phyloP scores from a whole-genome alignment of 2,329 filamentous ascomycete genomes.

The Aspergillus novoparasiticus region DNA sequence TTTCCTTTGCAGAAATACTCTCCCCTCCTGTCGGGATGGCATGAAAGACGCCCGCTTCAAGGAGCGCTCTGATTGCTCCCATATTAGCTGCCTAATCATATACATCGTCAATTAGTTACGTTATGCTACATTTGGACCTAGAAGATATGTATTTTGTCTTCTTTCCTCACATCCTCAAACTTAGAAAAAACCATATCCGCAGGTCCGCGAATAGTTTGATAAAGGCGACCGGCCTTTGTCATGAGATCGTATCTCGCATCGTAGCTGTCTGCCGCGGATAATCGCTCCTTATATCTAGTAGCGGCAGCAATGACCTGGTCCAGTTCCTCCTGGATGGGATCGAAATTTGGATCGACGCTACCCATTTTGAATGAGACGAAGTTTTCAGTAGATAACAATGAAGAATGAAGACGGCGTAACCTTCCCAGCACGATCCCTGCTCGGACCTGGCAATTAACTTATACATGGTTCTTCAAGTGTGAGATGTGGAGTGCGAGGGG shows the following conservation, averaged over 20 bases:
- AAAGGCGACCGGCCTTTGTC: slow-evolving; percentile 12
- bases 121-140: too few species aligned
- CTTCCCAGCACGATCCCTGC: neutral
- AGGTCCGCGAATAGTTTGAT: slow-evolving; percentile 24
- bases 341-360: neutral
- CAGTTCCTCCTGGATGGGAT: slow-evolving; percentile 9
- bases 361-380: neutral
- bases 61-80: slow-evolving; percentile 22
- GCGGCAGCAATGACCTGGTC: slow-evolving; percentile 10
- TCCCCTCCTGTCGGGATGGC: slow-evolving; percentile 23
- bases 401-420: neutral
- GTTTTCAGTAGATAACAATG: neutral
- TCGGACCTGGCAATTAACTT: neutral
- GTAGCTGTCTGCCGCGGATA: neutral
- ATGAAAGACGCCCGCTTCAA: slow-evolving; percentile 24
- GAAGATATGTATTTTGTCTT: too few species aligned
- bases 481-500: neutral
- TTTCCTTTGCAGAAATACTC: slow-evolving; percentile 14
- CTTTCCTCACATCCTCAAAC: slow-evolving; percentile 15
- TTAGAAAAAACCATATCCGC: slow-evolving; percentile 23
- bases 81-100: slow-evolving; percentile 21
- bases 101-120: neutral
- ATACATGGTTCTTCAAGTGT: neutral
- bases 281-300: neutral
- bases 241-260: slow-evolving; percentile 9